Evolutionary conservation across 1,139 yeast species (phyloP), one percentile per base, ranked within the genome.

Genomic region (Geotrichum australiense): DNA sequence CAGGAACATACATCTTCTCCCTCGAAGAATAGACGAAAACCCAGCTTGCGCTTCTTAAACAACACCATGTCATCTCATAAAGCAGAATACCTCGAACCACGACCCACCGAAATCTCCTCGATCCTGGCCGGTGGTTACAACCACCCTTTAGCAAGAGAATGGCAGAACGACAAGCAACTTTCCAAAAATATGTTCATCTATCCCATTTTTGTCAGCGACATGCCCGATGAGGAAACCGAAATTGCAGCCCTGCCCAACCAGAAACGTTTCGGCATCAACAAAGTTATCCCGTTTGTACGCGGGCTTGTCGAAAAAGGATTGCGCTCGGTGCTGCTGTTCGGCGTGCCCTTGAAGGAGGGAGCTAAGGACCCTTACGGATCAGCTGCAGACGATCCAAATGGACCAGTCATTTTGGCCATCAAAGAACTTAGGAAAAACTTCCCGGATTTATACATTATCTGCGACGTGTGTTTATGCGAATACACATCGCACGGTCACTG

Each of bases 401-500:
- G 98, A 0, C 98, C 98, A 2, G 97, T 91, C 3, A 89, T 91
- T 52, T 71, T 63, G 48, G 82, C 91, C 22, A 80, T 84, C 54
- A 80, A 78, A 57, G 70, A 74, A 2, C 71, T 91, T 47, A 72
- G 71, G 47, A 53, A 63, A 36, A 66, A 73, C 27, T 87, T 83
- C 64, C 97, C 98, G 4, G 82, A 76, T 32, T 70, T 91, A 48
- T 91, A 79, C 60, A 76, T 91, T 50, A 76, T 89, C 73, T 85
- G 96, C 59, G 99, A 91, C 59, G 97, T 91, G 20, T 91, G 99
- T 63, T 68, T 91, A 46, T 91, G 99, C 67, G 99, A 91, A 65
- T 91, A 87, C 64, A 91, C 99, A 5, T 74, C 80, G 43, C 97
- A 93, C 57, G 98, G 98, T 7, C 98, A 91, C 61, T 91, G 99